Percentiles rank a stretch among this genome's conserved stretches.
These are phyloP conservation scores for Phaseolus coccineus DNA, from an alignment of 331 rosid genomes.

Conservation along the genomic window DNA sequence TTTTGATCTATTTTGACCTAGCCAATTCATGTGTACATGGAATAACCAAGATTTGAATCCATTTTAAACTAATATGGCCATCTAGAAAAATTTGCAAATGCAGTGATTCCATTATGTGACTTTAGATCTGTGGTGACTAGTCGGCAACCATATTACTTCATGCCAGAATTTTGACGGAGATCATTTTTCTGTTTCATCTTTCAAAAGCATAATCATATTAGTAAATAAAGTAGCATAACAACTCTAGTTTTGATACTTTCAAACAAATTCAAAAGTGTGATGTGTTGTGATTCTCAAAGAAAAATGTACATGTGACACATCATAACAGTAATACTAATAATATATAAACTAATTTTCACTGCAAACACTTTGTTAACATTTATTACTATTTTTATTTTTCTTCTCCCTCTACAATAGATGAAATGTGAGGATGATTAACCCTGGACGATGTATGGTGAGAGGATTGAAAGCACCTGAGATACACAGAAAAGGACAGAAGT, in stretches of 20 bases:
- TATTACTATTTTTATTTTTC: too few species aligned
- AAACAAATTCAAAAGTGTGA: background rate
- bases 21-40: too few species aligned
- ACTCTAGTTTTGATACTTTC: background rate
- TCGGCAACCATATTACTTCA: slow-evolving; percentile 11
- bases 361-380: too few species aligned
- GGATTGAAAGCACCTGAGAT: background rate
- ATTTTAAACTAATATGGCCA: too few species aligned
- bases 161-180: background rate
- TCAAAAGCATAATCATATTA: background rate
- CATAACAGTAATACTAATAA: too few species aligned
- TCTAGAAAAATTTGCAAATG: background rate
- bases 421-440: too few species aligned
- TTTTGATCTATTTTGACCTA: too few species aligned
- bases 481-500: background rate
- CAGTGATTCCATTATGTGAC: slow-evolving; percentile 5
- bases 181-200: background rate
- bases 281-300: too few species aligned
- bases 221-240: background rate
- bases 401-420: too few species aligned
- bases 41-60: too few species aligned
- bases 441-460: background rate
- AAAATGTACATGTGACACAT: too few species aligned
- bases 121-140: background rate
- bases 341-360: too few species aligned